These are phyloP conservation scores for Rosa persica DNA, from an alignment of 306 rosid species.

Conservation along the genomic window DNA sequence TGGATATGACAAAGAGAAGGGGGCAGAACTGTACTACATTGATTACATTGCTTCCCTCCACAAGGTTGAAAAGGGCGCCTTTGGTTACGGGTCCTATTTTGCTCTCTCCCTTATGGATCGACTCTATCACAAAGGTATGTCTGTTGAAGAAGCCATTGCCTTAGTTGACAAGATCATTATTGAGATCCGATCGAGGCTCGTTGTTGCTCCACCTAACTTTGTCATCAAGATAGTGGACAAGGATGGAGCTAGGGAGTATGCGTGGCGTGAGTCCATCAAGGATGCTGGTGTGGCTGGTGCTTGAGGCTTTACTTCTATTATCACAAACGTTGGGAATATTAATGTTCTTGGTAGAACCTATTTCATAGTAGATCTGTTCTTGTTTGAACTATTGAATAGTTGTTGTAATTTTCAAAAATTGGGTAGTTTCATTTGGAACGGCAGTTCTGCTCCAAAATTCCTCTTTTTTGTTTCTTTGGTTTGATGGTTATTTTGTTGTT, in stretches of 20 bases:
- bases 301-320: conserved; percentile 32
- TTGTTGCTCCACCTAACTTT: conserved; percentile 94
- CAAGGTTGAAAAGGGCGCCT: conserved; percentile 98
- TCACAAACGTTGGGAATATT: neutral
- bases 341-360: conserved; percentile 9
- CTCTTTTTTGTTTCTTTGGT: neutral
- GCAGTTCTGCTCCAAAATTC: neutral
- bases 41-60: conserved; percentile 95
- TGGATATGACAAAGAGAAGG: conserved; percentile 88
- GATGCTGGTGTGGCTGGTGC: conserved; percentile 43
- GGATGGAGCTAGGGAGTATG: conserved; percentile 87
- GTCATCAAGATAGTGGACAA: conserved; percentile 91
- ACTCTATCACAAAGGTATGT: conserved; percentile 84
- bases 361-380: conserved; percentile 8
- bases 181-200: conserved; percentile 75
- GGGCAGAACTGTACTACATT: conserved; percentile 78
- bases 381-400: conserved; percentile 10
- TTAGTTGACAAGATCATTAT: conserved; percentile 75
- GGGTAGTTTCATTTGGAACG: neutral
- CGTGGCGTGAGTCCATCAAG: conserved; percentile 78
- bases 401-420: conserved; percentile 3
- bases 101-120: conserved; percentile 92
- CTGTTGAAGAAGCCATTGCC: conserved; percentile 73
- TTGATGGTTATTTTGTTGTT: neutral
- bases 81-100: conserved; percentile 90